A percentile compares a stretch with the other conserved stretches of the same genome.
Evolutionary conservation across 208 protist species (phyloP).

Genomic region (Trypanosoma mega): DNA sequence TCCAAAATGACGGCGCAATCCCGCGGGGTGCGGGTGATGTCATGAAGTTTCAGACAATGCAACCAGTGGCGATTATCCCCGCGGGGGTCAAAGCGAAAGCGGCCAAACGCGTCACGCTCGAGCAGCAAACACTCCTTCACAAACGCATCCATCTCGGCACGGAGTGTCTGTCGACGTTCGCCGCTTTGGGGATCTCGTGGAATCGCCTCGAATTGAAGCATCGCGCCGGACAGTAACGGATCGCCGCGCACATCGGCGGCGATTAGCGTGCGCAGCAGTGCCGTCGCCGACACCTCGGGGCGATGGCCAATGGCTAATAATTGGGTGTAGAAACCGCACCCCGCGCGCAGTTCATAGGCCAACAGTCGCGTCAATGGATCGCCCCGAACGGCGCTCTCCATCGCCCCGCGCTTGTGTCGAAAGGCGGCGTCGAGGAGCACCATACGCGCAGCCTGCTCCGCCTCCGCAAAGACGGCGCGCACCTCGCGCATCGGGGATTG

Average conservation of each 20-base stretch:
- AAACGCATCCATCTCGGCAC: conserved; percentile 38
- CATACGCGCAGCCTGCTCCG: conserved; percentile 54
- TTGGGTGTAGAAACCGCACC: conserved; percentile 61
- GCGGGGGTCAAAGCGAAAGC: conserved; percentile 75
- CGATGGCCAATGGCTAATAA: conserved; percentile 53
- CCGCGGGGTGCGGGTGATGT: conserved; percentile 61
- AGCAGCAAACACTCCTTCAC: conserved; percentile 78
- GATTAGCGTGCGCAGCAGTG: conserved; percentile 64
- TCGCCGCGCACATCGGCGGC: conserved; percentile 71
- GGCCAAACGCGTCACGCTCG: conserved; percentile 80
- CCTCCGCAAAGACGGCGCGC: conserved; percentile 73
- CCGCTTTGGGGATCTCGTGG: conserved; percentile 51
- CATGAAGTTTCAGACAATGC: conserved; percentile 60
- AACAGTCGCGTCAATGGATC: conserved; percentile 67
- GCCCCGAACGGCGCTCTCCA: conserved; percentile 39
- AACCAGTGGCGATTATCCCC: conserved; percentile 70
- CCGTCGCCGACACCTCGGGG: conserved; percentile 42
- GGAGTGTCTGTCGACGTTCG: conserved; percentile 21
- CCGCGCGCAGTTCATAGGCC: conserved; percentile 71
- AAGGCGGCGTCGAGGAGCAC: conserved; percentile 45
- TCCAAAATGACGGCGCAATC: conserved; percentile 49
- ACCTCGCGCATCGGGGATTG: conserved; percentile 68
- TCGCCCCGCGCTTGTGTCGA: conserved; percentile 7
- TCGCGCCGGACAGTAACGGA: conserved; percentile 39
- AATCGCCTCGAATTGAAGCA: conserved; percentile 49